A percentile compares a stretch with the other conserved stretches of the same genome.
These are phyloP conservation scores for Marasmius tenuissimus DNA, from an alignment of 1,284 basidiomycete species.

Conservation along the genomic window DNA sequence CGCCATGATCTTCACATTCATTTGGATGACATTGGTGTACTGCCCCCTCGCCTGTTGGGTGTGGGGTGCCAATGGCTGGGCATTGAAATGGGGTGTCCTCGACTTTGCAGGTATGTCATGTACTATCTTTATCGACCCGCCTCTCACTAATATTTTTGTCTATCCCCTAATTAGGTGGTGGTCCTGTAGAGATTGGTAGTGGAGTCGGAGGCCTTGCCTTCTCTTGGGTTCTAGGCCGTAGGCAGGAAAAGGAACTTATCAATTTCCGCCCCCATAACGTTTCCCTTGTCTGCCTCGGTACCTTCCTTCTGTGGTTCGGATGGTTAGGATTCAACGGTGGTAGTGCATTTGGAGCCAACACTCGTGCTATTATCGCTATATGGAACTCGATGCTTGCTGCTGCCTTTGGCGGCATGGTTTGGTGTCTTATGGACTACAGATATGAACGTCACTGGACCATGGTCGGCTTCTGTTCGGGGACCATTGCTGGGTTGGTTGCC, in stretches of 20 bases:
- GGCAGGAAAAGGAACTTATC: conserved; percentile 78
- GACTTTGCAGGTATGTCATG: conserved; percentile 69
- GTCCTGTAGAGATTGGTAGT: conserved; percentile 91
- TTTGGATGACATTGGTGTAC: conserved; percentile 86
- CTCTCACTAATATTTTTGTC: not conserved
- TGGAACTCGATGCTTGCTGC: conserved; percentile 88
- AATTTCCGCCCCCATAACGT: conserved; percentile 96
- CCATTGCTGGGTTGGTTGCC: conserved; percentile 88
- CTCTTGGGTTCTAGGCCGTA: conserved; percentile 78
- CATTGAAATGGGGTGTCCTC: conserved; percentile 84
- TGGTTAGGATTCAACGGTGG: conserved; percentile 75
- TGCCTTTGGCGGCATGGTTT: conserved; percentile 79
- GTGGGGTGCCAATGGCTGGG: conserved; percentile 55
- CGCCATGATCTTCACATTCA: conserved; percentile 84
- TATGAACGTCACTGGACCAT: conserved; percentile 79
- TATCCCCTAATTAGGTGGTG: conserved; percentile 62
- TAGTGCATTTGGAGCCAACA: conserved; percentile 87
- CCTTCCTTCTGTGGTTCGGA: conserved; percentile 89
- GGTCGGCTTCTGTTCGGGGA: conserved; percentile 91
- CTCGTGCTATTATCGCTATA: conserved; percentile 84
- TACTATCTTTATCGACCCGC: conserved; percentile 1
- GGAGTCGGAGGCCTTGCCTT: conserved; percentile 87
- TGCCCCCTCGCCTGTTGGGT: conserved; percentile 76
- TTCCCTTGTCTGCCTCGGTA: conserved; percentile 86
- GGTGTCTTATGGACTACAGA: conserved; percentile 87